A percentile compares a stretch with the other conserved stretches of the same genome.
These are phyloP conservation scores for Ulota crispa DNA, from an alignment of 225 moss, liverwort and hornwort genomes.

Conservation along the genomic window DNA sequence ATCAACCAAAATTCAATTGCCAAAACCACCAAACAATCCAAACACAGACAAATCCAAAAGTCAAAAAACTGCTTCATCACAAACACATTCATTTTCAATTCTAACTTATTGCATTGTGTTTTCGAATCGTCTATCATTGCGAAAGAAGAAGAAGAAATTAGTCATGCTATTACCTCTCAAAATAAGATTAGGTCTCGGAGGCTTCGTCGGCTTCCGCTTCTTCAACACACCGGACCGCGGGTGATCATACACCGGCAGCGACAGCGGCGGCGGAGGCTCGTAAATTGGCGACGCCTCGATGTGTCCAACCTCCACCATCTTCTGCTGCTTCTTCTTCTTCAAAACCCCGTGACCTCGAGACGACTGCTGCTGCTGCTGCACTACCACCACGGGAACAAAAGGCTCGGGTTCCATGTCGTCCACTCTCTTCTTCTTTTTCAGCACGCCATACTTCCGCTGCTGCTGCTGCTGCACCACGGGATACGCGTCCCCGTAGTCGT, in stretches of 20 bases:
- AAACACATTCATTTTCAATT: background rate
- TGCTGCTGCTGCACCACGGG: constrained; percentile 23
- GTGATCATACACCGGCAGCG: constrained; percentile 19
- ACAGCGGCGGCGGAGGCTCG: constrained; percentile 8
- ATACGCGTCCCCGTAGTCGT: constrained; percentile 35
- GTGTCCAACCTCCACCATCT: constrained; percentile 49
- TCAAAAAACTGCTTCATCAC: background rate
- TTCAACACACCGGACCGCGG: constrained; percentile 53
- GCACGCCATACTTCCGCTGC: constrained; percentile 43
- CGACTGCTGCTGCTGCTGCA: constrained; percentile 1
- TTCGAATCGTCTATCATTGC: background rate
- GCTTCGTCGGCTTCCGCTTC: constrained; percentile 52
- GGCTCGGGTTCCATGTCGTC: constrained; percentile 37
- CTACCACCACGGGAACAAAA: constrained; percentile 16
- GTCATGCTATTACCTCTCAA: constrained; percentile 37
- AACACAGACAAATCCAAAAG: background rate
- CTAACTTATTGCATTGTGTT: background rate
- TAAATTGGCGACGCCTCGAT: constrained; percentile 40
- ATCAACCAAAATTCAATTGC: constrained; percentile 1
- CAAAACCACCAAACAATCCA: background rate
- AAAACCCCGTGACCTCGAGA: constrained; percentile 49
- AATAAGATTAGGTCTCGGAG: constrained; percentile 42
- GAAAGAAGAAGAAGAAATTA: background rate
- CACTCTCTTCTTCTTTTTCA: constrained; percentile 49
- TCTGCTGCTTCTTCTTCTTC: constrained; percentile 61